Conservation (phyloP, 31 red algal genomes). For the Porphyra umbilicalis region DNA sequence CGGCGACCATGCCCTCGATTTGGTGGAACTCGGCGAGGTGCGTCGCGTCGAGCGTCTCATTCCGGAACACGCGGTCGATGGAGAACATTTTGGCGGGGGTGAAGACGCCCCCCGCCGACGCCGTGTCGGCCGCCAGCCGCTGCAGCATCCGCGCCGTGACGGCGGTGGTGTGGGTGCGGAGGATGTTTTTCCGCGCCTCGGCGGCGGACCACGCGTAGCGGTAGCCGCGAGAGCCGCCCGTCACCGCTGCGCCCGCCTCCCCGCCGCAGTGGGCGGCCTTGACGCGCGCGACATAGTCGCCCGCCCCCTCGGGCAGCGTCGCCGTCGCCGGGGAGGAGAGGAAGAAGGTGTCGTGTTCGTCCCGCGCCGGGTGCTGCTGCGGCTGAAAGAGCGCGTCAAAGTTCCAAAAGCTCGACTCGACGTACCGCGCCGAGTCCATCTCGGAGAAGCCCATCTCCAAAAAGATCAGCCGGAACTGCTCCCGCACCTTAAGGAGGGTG, state of each 20-base stretch:
- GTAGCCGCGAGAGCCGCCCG: constrained; percentile 69
- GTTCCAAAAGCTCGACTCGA: constrained; percentile 89
- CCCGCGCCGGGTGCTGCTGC: constrained; percentile 91
- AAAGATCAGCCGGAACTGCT: constrained; percentile 86
- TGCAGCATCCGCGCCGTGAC: constrained; percentile 88
- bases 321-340: constrained; percentile 54
- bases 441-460: constrained; percentile 90
- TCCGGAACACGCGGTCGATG: constrained; percentile 93
- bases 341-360: constrained; percentile 94
- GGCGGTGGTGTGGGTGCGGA: constrained; percentile 91
- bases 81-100: constrained; percentile 78
- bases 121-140: constrained; percentile 36
- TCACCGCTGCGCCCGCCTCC: constrained; percentile 14
- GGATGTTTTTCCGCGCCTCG: constrained; percentile 78
- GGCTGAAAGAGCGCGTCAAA: constrained; percentile 95
- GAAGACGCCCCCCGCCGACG: constrained; percentile 12
- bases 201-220: constrained; percentile 75
- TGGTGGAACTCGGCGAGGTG: constrained; percentile 96
- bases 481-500: constrained; percentile 83
- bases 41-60: constrained; percentile 93
- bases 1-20: constrained; percentile 88
- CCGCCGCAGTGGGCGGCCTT: constrained; percentile 54
- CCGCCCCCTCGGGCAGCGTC: constrained; percentile 11
- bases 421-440: constrained; percentile 77
- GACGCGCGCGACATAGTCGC: constrained; percentile 68